Evolutionary conservation across 768 basidiomycete species (phyloP).

Genomic region (Leccinum uliginosum): DNA sequence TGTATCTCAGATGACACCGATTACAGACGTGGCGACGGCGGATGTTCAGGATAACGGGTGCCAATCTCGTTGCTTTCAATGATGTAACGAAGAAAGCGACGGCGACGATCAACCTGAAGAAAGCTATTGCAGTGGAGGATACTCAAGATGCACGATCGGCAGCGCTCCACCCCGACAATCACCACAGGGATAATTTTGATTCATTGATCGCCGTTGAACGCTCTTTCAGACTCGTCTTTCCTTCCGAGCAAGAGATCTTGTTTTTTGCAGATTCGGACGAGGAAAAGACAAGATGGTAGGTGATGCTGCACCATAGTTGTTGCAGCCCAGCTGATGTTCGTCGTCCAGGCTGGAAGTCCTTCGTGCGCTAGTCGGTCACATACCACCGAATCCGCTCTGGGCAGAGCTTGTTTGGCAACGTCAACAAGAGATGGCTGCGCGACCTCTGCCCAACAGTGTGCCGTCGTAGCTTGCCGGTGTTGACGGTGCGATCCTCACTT

Average conservation of each 20-base stretch:
- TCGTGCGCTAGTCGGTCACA: constrained; percentile 77
- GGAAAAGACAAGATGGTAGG: constrained; percentile 84
- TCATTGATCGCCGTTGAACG: constrained; percentile 68
- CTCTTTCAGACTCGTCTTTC: constrained; percentile 82
- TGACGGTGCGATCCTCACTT: background rate
- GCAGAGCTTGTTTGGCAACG: constrained; percentile 87
- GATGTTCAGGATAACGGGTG: constrained; percentile 78
- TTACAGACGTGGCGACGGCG: constrained; percentile 76
- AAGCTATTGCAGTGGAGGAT: constrained; percentile 74
- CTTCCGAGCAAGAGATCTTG: constrained; percentile 68
- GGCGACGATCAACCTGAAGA: constrained; percentile 86
- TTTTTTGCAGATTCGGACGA: constrained; percentile 92
- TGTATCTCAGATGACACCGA: background rate
- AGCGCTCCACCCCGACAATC: constrained; percentile 42
- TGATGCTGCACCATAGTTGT: constrained; percentile 20
- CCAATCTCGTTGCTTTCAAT: constrained; percentile 85
- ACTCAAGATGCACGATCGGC: constrained; percentile 56
- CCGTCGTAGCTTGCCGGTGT: background rate
- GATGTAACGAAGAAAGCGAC: constrained; percentile 89
- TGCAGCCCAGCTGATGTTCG: background rate
- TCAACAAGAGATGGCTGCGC: constrained; percentile 45
- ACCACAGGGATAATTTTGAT: constrained; percentile 54
- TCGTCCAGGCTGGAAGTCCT: constrained; percentile 76
- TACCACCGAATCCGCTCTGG: constrained; percentile 92
- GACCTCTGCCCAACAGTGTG: constrained; percentile 1